Evolutionary conservation across 164 flowering plant species (phyloP), one percentile per base, ranked within the genome.

Genomic region (Kingdonia uniflora): DNA sequence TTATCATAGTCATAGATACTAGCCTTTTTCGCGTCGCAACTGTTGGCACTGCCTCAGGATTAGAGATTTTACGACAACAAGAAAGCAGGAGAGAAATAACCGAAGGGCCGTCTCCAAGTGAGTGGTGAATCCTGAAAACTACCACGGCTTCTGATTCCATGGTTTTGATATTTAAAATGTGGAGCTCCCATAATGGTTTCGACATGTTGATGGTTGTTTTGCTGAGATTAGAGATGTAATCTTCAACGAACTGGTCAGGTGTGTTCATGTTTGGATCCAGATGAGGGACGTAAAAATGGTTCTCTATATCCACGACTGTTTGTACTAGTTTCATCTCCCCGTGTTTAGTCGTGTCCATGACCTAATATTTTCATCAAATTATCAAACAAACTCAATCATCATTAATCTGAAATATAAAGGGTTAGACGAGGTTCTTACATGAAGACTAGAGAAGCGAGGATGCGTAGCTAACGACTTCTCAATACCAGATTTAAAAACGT

Each of bases 371-470:
- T 29, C 8, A 8, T 3, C 6, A 29, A 29, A 8, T 8, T 29
- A 29, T 29, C n/a, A n/a, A n/a, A n/a, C n/a, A n/a, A n/a, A n/a
- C n/a, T n/a, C n/a, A 29, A 29, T 29, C 8, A 29, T 29, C 35
- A 29, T 29, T 29, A 29, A 8, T n/a, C n/a, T n/a, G n/a, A n/a
- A n/a, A n/a, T n/a, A n/a, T 29, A 29, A 29, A 29, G 4, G 8
- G 4, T 29, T 29, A 29, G 35, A 41, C 15, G 17, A 14, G 7
- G 3, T 21, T 15, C 48, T 16, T 44, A 44, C 48, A 2, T 16
- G 48, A 16, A 44, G 11, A 21, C 48, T 19, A 16, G 48, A 44
- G 48, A 44, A 44, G 6, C 48, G 48, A 44, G 48, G 48, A 10
- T 44, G 48, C 48, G 13, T 44, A 44, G 20, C 20, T 10, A 44